These are phyloP conservation scores for Colletotrichum musae DNA, from an alignment of 2,329 filamentous ascomycete species.

Conservation along the genomic window DNA sequence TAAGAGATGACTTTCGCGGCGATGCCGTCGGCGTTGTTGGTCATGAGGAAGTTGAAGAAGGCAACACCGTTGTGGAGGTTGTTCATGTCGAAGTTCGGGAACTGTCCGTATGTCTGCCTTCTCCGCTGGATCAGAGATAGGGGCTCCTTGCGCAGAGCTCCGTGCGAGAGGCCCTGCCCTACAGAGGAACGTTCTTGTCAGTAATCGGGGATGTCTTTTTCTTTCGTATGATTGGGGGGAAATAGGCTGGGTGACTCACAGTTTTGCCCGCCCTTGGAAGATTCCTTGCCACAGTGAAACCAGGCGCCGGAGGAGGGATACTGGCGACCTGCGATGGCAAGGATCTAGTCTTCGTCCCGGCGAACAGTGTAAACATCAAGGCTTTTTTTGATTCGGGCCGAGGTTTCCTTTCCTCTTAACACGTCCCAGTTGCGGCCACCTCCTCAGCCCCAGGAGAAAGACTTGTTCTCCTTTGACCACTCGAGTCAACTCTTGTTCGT, in stretches of 20 bases:
- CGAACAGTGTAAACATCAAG: too few species aligned
- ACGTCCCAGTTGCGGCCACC: not conserved
- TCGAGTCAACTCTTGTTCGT: not conserved
- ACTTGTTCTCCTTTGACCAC: not conserved
- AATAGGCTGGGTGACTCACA: not conserved
- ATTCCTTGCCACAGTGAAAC: not conserved
- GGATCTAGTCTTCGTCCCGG: too few species aligned
- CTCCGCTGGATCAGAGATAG: not conserved
- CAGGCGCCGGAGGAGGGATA: not conserved
- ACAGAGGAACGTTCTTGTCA: not conserved
- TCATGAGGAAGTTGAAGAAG: conserved; percentile 16
- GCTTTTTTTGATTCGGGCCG: not conserved
- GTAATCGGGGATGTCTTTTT: too few species aligned
- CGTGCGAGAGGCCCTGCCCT: not conserved
- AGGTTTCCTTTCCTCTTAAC: not conserved
- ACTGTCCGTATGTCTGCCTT: conserved; percentile 9
- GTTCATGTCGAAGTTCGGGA: conserved; percentile 1
- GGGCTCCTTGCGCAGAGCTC: not conserved
- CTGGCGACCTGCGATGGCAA: not conserved
- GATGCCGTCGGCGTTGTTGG: conserved; percentile 1
- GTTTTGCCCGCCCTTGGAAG: not conserved
- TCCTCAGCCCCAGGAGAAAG: not conserved
- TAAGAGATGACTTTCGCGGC: conserved; percentile 6
- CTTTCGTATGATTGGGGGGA: not conserved
- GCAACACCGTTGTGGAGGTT: not conserved